Evolutionary conservation across 2,329 filamentous ascomycete species (phyloP).

Genomic region (Parastagonospora nodorum): DNA sequence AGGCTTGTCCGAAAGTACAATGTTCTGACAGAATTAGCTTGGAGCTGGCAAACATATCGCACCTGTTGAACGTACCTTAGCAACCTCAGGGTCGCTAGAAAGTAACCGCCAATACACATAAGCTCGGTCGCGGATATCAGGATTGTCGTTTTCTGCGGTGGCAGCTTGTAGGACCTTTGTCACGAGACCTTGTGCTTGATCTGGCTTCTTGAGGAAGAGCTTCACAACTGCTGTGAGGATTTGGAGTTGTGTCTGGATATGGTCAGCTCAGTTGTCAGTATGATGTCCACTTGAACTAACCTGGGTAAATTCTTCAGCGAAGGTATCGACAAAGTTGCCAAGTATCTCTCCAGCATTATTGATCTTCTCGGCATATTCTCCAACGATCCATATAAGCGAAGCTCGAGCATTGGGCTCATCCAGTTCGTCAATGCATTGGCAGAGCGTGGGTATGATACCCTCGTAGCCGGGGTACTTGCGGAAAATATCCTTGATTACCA

Average conservation of each 20-base stretch:
- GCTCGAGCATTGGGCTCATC: conserved; percentile 92
- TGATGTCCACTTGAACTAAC: conserved; percentile 52
- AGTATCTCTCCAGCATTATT: conserved; percentile 97
- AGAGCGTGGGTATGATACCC: conserved; percentile 94
- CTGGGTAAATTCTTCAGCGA: conserved; percentile 96
- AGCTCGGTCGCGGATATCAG: conserved; percentile 93
- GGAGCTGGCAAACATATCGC: not conserved
- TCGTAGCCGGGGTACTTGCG: conserved; percentile 97
- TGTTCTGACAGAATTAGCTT: conserved; percentile 58
- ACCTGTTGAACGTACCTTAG: conserved; percentile 65
- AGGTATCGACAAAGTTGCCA: conserved; percentile 86
- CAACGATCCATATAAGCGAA: conserved; percentile 97
- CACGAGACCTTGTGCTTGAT: conserved; percentile 86
- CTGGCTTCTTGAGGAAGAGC: conserved; percentile 94
- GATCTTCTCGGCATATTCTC: conserved; percentile 99
- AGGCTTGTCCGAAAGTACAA: conserved; percentile 92
- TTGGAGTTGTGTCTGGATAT: conserved; percentile 83
- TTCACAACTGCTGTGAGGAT: conserved; percentile 97
- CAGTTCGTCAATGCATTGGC: conserved; percentile 94
- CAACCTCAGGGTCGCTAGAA: conserved; percentile 86
- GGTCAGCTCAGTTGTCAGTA: conserved; percentile 34
- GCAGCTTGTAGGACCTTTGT: conserved; percentile 93
- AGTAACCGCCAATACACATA: conserved; percentile 98
- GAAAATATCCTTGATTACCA: conserved; percentile 99
- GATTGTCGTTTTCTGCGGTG: conserved; percentile 95